A percentile compares a stretch with the other conserved stretches of the same genome.
phyloP scores from a whole-genome alignment of 2,329 filamentous ascomycete species.

The Fusarium heterosporum region DNA sequence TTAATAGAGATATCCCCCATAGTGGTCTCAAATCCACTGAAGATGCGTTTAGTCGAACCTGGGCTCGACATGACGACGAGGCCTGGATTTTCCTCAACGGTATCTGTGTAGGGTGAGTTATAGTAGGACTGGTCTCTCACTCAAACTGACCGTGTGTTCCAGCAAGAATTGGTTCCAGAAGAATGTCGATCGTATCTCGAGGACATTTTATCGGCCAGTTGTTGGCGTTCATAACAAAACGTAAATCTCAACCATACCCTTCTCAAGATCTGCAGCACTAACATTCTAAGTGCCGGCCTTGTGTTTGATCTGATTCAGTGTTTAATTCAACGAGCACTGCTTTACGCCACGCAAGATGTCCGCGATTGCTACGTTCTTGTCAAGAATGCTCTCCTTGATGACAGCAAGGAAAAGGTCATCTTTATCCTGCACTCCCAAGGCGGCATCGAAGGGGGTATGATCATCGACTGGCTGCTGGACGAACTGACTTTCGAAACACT shows the following conservation, averaged over 20 bases:
- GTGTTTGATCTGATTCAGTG: slow-evolving; percentile 33
- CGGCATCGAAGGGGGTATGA: slow-evolving; percentile 33
- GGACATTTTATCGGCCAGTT: slow-evolving; percentile 28
- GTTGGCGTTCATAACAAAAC: slow-evolving; percentile 31
- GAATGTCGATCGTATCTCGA: slow-evolving; percentile 29
- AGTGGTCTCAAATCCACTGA: slow-evolving; percentile 22
- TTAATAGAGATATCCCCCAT: slow-evolving; percentile 19
- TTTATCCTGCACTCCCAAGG: slow-evolving; percentile 30
- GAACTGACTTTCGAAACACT: slow-evolving; percentile 23
- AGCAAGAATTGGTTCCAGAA: slow-evolving; percentile 33
- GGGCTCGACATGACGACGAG: slow-evolving; percentile 27
- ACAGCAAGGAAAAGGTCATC: slow-evolving; percentile 23
- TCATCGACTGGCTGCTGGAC: slow-evolving; percentile 35
- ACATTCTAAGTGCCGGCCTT: slow-evolving; percentile 11
- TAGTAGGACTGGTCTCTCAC: fast-evolving
- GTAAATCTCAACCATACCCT: not conserved
- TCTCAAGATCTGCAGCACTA: fast-evolving
- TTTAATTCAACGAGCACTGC: slow-evolving; percentile 24
- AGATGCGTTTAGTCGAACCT: slow-evolving; percentile 7
- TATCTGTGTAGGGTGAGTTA: slow-evolving; percentile 26
- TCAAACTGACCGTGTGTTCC: not conserved
- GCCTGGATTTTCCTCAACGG: slow-evolving; percentile 37
- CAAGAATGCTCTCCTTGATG: slow-evolving; percentile 24
- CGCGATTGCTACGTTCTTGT: slow-evolving; percentile 30
- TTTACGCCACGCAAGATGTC: slow-evolving; percentile 34